Evolutionary conservation across 768 basidiomycete species (phyloP).

Genomic region (Boletus reticulatus): DNA sequence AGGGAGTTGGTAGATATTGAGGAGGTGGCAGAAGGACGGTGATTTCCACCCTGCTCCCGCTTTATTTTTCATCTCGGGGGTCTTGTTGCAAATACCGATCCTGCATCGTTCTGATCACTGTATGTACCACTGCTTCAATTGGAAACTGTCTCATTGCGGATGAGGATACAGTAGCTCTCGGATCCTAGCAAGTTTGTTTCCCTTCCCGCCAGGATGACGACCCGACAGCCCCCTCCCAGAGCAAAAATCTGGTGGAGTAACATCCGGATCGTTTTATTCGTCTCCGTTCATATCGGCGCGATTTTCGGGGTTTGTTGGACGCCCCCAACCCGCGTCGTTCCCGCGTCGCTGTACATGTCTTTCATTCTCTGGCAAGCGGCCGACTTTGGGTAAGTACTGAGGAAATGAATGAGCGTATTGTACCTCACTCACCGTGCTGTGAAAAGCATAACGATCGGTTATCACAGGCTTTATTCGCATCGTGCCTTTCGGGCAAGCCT

Average conservation of each 20-base stretch:
- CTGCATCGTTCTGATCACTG: too few relatives aligned
- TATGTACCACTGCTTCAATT: too few relatives aligned
- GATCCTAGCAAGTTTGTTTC: neutral
- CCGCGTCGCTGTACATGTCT: slow-evolving; percentile 3
- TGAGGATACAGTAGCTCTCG: too few relatives aligned
- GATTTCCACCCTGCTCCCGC: neutral
- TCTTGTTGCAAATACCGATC: neutral
- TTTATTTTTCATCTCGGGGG: too few relatives aligned
- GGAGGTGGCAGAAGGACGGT: slow-evolving; percentile 27
- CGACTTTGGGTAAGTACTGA: slow-evolving; percentile 8
- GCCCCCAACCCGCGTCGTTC: neutral
- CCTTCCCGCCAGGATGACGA: neutral
- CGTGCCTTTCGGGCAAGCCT: slow-evolving; percentile 3
- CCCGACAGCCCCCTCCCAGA: neutral
- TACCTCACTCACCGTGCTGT: neutral
- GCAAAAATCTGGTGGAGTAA: slow-evolving; percentile 5
- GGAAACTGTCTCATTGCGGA: too few relatives aligned
- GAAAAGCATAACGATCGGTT: slow-evolving; percentile 10
- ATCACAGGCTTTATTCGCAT: slow-evolving; percentile 9
- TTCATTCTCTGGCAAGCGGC: slow-evolving; percentile 8
- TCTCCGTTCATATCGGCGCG: slow-evolving; percentile 1
- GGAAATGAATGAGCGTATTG: neutral
- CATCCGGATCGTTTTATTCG: neutral
- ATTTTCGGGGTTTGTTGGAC: neutral
- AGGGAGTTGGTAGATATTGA: slow-evolving; percentile 72